phyloP scores from a whole-genome alignment of 2,329 filamentous ascomycete genomes.

The Septoria linicola region DNA sequence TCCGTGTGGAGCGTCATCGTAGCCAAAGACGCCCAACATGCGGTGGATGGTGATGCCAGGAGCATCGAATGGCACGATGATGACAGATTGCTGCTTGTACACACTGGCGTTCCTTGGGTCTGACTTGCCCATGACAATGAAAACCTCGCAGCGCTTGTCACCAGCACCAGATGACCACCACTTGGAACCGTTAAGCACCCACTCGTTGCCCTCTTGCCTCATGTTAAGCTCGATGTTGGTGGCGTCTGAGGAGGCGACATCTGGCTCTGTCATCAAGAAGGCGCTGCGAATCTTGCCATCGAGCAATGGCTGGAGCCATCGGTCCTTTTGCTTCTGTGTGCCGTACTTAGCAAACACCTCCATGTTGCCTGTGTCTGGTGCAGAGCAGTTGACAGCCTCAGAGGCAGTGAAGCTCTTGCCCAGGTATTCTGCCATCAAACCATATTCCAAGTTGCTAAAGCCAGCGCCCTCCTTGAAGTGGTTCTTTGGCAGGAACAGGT shows the following conservation, averaged over 20 bases:
- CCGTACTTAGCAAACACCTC: conserved; percentile 55
- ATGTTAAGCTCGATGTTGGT: conserved; percentile 65
- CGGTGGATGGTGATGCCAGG: conserved; percentile 87
- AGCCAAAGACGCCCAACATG: conserved; percentile 93
- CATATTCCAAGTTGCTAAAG: conserved; percentile 94
- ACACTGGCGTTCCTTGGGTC: conserved; percentile 71
- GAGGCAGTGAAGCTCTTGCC: conserved; percentile 81
- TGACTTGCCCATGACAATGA: conserved; percentile 95
- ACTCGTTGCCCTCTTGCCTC: conserved; percentile 77
- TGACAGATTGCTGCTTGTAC: conserved; percentile 90
- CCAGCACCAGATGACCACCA: conserved; percentile 98
- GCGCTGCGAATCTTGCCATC: conserved; percentile 51
- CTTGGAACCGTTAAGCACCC: conserved; percentile 95
- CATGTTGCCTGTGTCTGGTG: conserved; percentile 54
- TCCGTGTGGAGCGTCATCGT: conserved; percentile 94
- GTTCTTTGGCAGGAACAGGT: conserved; percentile 93
- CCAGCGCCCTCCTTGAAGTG: conserved; percentile 95
- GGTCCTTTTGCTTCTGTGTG: conserved; percentile 50
- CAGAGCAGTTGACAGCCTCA: conserved; percentile 74
- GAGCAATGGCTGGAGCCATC: conserved; percentile 51
- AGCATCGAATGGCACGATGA: conserved; percentile 78
- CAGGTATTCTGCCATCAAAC: conserved; percentile 93
- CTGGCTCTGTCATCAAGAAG: conserved; percentile 48
- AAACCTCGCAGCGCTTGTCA: conserved; percentile 85
- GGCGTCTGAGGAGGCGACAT: conserved; percentile 51